Evolutionary conservation across 2,329 filamentous ascomycete genomes (phyloP).

Genomic region (Ceratocystis colombiana): DNA sequence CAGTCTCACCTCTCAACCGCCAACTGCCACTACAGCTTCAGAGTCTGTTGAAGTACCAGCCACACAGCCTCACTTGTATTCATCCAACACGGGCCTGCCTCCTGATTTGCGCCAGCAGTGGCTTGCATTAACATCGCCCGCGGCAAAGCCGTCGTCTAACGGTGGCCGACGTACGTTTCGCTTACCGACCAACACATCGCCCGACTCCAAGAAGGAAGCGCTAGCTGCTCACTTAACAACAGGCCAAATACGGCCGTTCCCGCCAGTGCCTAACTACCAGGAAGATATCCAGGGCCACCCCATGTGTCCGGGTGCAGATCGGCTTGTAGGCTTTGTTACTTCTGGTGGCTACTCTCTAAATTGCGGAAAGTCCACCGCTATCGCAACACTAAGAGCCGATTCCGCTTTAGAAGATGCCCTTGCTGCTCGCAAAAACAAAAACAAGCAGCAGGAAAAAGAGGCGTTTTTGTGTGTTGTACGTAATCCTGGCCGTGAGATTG

Average conservation of each 20-base stretch:
- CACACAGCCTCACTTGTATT: conserved; percentile 36
- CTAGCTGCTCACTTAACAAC: conserved; percentile 42
- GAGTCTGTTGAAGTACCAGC: conserved; percentile 39
- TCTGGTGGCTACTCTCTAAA: conserved; percentile 73
- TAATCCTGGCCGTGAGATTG: conserved; percentile 67
- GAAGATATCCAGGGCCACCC: conserved; percentile 43
- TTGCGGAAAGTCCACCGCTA: conserved; percentile 62
- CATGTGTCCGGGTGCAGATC: conserved; percentile 59
- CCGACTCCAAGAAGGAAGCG: conserved; percentile 37
- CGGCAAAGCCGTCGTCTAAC: conserved; percentile 26
- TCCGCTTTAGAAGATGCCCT: conserved; percentile 12
- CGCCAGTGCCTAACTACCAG: conserved; percentile 33
- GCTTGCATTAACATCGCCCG: conserved; percentile 44
- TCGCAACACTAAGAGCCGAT: conserved; percentile 51
- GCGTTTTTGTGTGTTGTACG: conserved; percentile 64
- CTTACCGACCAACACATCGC: not conserved
- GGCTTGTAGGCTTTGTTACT: conserved; percentile 85
- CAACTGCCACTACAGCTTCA: not conserved
- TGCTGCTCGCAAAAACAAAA: conserved; percentile 25
- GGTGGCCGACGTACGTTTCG: conserved; percentile 27
- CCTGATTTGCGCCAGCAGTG: conserved; percentile 55
- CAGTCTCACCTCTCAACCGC: conserved; percentile 29
- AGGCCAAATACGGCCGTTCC: conserved; percentile 30
- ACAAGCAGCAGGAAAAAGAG: conserved; percentile 33
- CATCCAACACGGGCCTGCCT: conserved; percentile 34